phyloP scores from a whole-genome alignment of 2,329 filamentous ascomycete species.

The Arthrinium puccinioides region DNA sequence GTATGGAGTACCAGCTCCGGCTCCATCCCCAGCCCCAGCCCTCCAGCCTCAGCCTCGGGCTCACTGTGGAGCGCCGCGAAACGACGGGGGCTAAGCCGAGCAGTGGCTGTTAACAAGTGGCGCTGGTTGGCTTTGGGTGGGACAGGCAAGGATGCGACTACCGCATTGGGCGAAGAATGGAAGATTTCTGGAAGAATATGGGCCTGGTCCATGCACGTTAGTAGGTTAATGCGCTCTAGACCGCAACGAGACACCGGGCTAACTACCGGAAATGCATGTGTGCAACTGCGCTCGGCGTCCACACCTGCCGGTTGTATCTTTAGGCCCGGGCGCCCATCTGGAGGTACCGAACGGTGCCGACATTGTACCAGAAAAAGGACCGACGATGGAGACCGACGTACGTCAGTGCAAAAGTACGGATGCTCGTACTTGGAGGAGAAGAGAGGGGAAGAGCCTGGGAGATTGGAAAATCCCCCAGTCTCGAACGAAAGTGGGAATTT shows the following conservation, averaged over 20 bases:
- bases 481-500: too few species aligned
- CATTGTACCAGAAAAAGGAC: constrained; percentile 10
- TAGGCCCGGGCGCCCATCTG: constrained; percentile 3
- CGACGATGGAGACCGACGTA: too few species aligned
- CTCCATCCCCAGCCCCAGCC: too few species aligned
- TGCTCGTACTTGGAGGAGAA: too few species aligned
- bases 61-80: not conserved
- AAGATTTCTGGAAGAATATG: constrained; percentile 13
- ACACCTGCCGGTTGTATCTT: not conserved
- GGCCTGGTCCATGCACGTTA: constrained; percentile 1
- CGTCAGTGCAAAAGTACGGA: too few species aligned
- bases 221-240: not conserved
- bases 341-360: constrained; percentile 14
- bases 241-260: too few species aligned
- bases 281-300: too few species aligned
- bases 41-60: constrained; percentile 1
- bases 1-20: too few species aligned
- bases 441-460: too few species aligned
- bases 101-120: not conserved
- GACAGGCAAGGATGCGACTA: not conserved
- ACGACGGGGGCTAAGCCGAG: not conserved
- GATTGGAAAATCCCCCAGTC: too few species aligned
- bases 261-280: too few species aligned
- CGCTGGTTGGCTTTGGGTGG: not conserved
- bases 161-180: constrained; percentile 3